These are phyloP conservation scores for Pythium myriotylum DNA, from an alignment of 352 stramenopile species.

Conservation along the genomic window DNA sequence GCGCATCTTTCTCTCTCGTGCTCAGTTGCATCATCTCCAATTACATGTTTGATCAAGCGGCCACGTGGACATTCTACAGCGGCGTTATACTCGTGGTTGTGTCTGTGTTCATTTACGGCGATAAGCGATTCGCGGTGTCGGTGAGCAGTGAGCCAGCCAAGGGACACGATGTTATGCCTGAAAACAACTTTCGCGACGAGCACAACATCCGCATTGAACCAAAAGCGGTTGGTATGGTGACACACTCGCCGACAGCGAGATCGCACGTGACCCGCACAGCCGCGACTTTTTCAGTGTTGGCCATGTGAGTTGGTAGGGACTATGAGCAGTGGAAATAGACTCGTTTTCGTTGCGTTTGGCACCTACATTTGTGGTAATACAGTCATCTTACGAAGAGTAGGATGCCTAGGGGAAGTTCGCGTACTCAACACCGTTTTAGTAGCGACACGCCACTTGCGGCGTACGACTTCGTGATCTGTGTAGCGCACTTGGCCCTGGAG, in stretches of 20 bases:
- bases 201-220: constrained; percentile 65
- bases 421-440: too few species aligned
- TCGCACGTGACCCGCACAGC: constrained; percentile 51
- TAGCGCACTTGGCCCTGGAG: constrained; percentile 15
- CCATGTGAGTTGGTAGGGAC: constrained; percentile 27
- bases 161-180: constrained; percentile 28
- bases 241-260: constrained; percentile 26
- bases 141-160: constrained; percentile 30
- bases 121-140: constrained; percentile 67
- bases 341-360: background rate
- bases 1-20: constrained; percentile 87
- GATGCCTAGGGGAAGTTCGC: too few species aligned
- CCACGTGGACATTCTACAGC: constrained; percentile 73
- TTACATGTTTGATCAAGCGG: constrained; percentile 84
- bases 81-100: constrained; percentile 76
- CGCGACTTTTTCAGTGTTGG: constrained; percentile 39
- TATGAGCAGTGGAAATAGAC: constrained; percentile 4
- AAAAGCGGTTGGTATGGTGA: constrained; percentile 38
- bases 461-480: background rate
- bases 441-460: too few species aligned
- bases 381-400: too few species aligned
- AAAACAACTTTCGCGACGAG: constrained; percentile 16
- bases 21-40: constrained; percentile 90
- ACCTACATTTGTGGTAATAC: too few species aligned
- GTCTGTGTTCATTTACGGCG: constrained; percentile 87